A percentile compares a stretch with the other conserved stretches of the same genome.
phyloP scores from a whole-genome alignment of 148 eudicot genomes.

The Silene latifolia region DNA sequence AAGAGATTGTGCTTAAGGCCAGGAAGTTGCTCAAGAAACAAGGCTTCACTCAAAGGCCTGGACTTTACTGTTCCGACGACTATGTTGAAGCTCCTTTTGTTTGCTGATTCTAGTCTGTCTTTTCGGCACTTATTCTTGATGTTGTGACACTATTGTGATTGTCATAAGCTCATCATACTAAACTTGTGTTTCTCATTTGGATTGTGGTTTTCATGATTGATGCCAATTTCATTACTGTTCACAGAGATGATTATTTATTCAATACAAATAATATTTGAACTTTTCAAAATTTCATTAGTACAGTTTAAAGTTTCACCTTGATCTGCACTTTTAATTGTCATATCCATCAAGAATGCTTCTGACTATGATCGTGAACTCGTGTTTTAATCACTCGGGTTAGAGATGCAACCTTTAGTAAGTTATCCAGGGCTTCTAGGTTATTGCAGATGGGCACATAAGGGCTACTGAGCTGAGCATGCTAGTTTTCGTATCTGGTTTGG shows the following conservation, averaged over 20 bases:
- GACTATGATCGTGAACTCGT: too few species aligned
- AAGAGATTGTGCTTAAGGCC: constrained; percentile 61
- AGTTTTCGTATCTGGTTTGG: too few species aligned
- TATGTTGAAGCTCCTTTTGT: constrained; percentile 66
- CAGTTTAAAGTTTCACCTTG: neutral
- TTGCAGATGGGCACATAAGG: too few species aligned
- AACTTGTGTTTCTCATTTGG: neutral
- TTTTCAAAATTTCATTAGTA: neutral
- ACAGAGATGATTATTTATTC: neutral
- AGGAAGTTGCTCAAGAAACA: constrained; percentile 68
- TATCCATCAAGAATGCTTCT: too few species aligned
- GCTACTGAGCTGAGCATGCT: too few species aligned
- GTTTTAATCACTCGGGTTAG: too few species aligned
- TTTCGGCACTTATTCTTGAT: neutral
- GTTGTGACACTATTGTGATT: neutral
- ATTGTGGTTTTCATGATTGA: constrained; percentile 4
- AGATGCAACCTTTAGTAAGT: too few species aligned
- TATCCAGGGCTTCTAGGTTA: too few species aligned
- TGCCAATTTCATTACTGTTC: neutral
- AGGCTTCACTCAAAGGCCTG: constrained; percentile 85
- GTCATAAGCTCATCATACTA: neutral
- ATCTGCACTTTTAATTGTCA: neutral
- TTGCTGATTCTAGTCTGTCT: constrained; percentile 32
- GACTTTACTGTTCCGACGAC: constrained; percentile 76
- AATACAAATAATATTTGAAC: neutral